A percentile compares a stretch with the other conserved stretches of the same genome.
Evolutionary conservation across 2,329 filamentous ascomycete genomes (phyloP).

Genomic region (Ascochyta pisi): DNA sequence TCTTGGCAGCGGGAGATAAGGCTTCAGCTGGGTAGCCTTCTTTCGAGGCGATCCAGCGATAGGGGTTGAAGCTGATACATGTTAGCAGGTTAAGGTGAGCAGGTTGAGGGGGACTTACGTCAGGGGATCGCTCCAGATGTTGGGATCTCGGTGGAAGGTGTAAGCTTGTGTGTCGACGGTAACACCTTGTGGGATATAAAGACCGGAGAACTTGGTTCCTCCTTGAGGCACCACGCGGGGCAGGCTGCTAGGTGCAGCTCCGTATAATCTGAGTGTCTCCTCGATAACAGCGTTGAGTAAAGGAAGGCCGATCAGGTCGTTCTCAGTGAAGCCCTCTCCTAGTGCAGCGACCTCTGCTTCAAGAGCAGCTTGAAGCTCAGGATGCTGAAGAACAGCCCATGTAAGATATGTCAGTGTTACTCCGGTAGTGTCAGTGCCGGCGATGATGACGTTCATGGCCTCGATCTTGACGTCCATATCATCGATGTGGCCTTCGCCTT

Average conservation of each 20-base stretch:
- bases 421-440: slow-evolving; percentile 46
- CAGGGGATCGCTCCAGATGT: slow-evolving; percentile 36
- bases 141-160: slow-evolving; percentile 48
- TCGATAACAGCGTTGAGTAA: slow-evolving; percentile 49
- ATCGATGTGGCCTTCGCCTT: slow-evolving; percentile 37
- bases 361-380: slow-evolving; percentile 27
- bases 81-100: background rate
- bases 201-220: slow-evolving; percentile 43
- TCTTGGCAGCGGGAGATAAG: slow-evolving; percentile 47
- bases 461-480: slow-evolving; percentile 44
- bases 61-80: slow-evolving; percentile 40
- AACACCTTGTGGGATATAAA: slow-evolving; percentile 47
- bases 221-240: slow-evolving; percentile 49
- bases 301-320: slow-evolving; percentile 43
- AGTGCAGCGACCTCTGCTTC: slow-evolving; percentile 33
- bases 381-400: slow-evolving; percentile 40
- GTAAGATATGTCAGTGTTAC: slow-evolving; percentile 45
- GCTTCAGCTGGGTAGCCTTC: slow-evolving; percentile 33
- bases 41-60: slow-evolving; percentile 39
- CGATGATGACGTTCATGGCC: slow-evolving; percentile 44
- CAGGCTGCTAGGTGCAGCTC: slow-evolving; percentile 45
- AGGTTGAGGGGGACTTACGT: slow-evolving; percentile 23
- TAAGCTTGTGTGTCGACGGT: slow-evolving; percentile 51
- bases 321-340: slow-evolving; percentile 30
- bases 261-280: slow-evolving; percentile 50